phyloP scores from a whole-genome alignment of 768 basidiomycete species.

The Collybiopsis luxurians region DNA sequence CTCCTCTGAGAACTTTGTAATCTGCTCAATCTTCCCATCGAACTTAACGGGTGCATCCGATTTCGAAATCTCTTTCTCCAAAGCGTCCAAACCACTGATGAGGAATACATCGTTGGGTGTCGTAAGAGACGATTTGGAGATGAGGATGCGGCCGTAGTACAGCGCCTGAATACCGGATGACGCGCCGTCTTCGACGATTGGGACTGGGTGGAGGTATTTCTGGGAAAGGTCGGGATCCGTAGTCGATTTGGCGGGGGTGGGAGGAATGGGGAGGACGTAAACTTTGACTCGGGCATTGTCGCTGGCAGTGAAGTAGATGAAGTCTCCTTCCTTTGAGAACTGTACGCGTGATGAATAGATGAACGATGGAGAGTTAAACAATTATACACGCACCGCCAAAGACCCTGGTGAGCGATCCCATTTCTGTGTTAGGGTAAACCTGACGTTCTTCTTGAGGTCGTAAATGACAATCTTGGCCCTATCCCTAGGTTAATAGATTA shows the following conservation, averaged over 20 bases:
- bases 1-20: conserved; percentile 64
- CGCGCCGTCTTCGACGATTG: conserved; percentile 56
- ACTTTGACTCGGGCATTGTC: conserved; percentile 78
- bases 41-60: conserved; percentile 25
- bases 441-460: conserved; percentile 63
- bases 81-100: conserved; percentile 43
- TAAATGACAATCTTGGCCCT: conserved; percentile 80
- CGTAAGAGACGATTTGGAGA: conserved; percentile 71
- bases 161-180: conserved; percentile 65
- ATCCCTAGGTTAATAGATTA: neutral
- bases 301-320: conserved; percentile 72
- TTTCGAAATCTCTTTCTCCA: conserved; percentile 39
- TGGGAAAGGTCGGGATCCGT: conserved; percentile 45
- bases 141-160: conserved; percentile 57
- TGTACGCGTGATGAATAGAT: conserved; percentile 22
- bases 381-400: conserved; percentile 46
- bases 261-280: conserved; percentile 65
- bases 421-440: conserved; percentile 70
- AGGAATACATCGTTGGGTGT: conserved; percentile 80
- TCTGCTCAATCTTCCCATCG: conserved; percentile 40
- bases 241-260: conserved; percentile 53
- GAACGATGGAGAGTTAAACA: neutral
- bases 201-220: conserved; percentile 51
- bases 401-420: conserved; percentile 84
- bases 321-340: conserved; percentile 73